Evolutionary conservation across 1,284 basidiomycete species (phyloP), one percentile per base, ranked within the genome.

Genomic region (Irpex lacteus): DNA sequence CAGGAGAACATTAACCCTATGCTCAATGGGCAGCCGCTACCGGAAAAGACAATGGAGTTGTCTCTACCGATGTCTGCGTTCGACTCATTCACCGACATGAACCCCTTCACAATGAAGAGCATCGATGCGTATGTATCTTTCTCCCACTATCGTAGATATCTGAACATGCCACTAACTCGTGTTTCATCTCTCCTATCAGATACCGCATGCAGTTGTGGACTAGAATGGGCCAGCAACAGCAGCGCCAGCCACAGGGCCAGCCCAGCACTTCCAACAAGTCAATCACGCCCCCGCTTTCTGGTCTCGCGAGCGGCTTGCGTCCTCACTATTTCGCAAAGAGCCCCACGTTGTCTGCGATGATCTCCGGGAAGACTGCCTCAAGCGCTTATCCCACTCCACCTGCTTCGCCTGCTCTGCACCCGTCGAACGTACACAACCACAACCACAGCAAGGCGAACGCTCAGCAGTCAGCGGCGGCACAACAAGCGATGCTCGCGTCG

Each of bases 161-260:
- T 36, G 15, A 44, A 44, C 54, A 56, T 18, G 54, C 21, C 13
- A 11, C 54, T 56, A 56, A 56, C 54, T 32, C 32, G 7, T 18
- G 26, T 52, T 18, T 65, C 64, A 60, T 26, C 62, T 56, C 59
- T 21, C 59, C 21, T 65, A 55, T 56, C 64, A 86, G 84, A 9
- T 85, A 89, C 71, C 85, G 94, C 40, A 93, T 94, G 90, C 94
- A 95, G 70, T 81, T 95, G 1, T 95, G 93, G 94, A 85, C 87
- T 44, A 86, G 89, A 76, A 90, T 95, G 84, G 91, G 91, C 0
- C 74, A 76, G 68, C 77, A 75, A 62, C 71, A 69, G 34, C 71
- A 72, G 76, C 81, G 68, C 47, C 70, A 67, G 60, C 67, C 44
- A 3, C 56, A 63, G 13, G 32, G 26, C 7, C 58, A 60, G n/a